Evolutionary conservation across 495 filamentous ascomycete genomes (phyloP), one percentile per base, ranked within the genome.

Genomic region (Annulohypoxylon nitens): DNA sequence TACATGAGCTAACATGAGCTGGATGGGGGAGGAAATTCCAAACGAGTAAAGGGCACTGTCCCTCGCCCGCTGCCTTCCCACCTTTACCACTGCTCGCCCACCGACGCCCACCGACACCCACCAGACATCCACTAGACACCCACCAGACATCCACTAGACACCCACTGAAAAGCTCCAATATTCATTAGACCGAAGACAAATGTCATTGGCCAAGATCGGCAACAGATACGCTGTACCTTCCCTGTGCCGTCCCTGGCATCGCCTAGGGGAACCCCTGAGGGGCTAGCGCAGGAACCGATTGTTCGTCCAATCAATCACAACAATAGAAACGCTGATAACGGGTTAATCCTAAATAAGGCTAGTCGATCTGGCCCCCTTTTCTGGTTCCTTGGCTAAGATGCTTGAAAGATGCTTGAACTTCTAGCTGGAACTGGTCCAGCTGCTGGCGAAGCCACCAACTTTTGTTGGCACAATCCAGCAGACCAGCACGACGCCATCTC

Each of bases 231-330:
- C 71, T 69, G 74, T 76, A 34, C 64, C 26, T 23, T 60, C 51
- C 70, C 70, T 68, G 61, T 76, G 25, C 67, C 14, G 20, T 50
- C 51, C 70, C 70, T 68, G 61, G 30, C 57, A 59, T 53, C 57
- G 50, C 43, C 65, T 48, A 59, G 62, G 73, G 61, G 2, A 14
- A 4, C 12, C 39, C 39, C 39, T 43, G 39, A 16, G 16, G 43
- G 67, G 36, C 76, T 76, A 74, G 74, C 77, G 77, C 77, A 78
- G 76, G 76, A 78, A 78, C 76, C 53, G 37, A 36, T 26, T 23
- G 45, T 57, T 48, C 66, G 45, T 70, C 64, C 68, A 63, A 69
- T 70, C 74, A 76, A 26, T 25, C 9, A 39, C 48, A 16, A 55
- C 23, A 37, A 64, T 20, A 58, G 57, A 57, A 48, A 64, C 50